Base-by-base conservation (phyloP, 2,329 filamentous ascomycete species). In the Orbilia quercus region DNA sequence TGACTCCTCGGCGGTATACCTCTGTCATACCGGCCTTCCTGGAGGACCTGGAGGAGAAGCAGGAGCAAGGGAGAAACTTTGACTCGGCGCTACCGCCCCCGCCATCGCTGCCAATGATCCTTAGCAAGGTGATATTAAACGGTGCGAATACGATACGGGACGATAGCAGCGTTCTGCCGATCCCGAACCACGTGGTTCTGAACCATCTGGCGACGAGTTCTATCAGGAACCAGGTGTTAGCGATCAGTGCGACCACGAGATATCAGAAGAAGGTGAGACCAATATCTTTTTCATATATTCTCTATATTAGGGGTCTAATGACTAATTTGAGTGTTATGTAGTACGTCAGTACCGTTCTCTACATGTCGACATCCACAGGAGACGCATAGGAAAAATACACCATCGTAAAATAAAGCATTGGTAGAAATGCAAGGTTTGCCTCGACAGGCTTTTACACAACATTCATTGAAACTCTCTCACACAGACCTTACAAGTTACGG, bases 301-400 rank as follows among this genome's bases (percentile, higher is more conserved):
- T n/a, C n/a, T n/a, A n/a, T n/a, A n/a, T n/a, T n/a, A n/a, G n/a
- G n/a, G n/a, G n/a, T n/a, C 7, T 44, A 48, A 45, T 18, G 65
- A 66, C 76, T 80, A 54, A 79, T 74, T 23, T 31, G 50, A 38
- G 18, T 14, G 60, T 36, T 75, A 64, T 55, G 22, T 78, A 97
- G 94, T 98, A 98, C 82, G 90, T 98, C 36, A 98, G 94, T 2
- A 97, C 93, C 1, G 96, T 98, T 80, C 90, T 98, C 84, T 98
- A 98, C 83, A 98, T 97, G 84, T 92, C 92, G 9, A 84, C 84
- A 4, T 60, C 55, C 18, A 73, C 69, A 6, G 54, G 60, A n/a
- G 69, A 73, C 38, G 60, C 66, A 7, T 73, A 58, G 48, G 23
- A 9, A n/a, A 38, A 14, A 34, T 23, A 23, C 28, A 44, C 23